Base-by-base conservation (phyloP, 2,329 filamentous ascomycete species). In the Xylaria sp. region DNA sequence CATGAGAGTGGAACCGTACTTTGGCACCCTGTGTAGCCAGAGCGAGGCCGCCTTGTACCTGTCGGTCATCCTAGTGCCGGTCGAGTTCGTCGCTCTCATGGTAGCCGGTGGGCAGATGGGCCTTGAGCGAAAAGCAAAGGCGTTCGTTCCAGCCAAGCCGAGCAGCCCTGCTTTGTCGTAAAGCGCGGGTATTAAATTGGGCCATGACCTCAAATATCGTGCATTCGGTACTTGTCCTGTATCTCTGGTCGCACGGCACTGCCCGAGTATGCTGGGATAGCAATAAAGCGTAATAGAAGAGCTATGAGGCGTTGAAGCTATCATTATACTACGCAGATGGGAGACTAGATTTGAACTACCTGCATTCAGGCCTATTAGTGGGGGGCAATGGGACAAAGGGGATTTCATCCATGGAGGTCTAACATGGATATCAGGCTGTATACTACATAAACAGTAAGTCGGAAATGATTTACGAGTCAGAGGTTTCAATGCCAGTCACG, bases 11-110 rank as follows among this genome's bases (percentile, higher is more conserved):
- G 78, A 83, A 69, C 88, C 89, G 34, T 81, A 87, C 74, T 90
- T 88, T 74, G 83, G 81, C 17, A 84, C 83, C 0, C 78, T 90
- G 58, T 90, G 88, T 78, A 81, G 78, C 68, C 83, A 90, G 78
- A 88, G 83, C 78, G 82, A 83, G 74, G 85, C 84, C 4, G 85
- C 82, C 1, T 77, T 89, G 32, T 85, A 85, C 71, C 79, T 90
- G 53, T 82, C 84, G 27, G 81, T 89, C 64, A 76, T 89, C 71
- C 81, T 90, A 57, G 83, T 90, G 34, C 88, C 88, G 11, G 76
- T 90, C 50, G 84, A 90, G 78, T 78, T 84, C 3, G 72, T 84
- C 17, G 80, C 85, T 2, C 72, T 90, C 50, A 82, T 77, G 1
- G 75, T 84, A 24, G 82, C 84, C 2, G 82, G 77, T 17, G 84